Evolutionary conservation across 192 early-diverging fungal species (phyloP).

Genomic region (Umbelopsis vinacea): DNA sequence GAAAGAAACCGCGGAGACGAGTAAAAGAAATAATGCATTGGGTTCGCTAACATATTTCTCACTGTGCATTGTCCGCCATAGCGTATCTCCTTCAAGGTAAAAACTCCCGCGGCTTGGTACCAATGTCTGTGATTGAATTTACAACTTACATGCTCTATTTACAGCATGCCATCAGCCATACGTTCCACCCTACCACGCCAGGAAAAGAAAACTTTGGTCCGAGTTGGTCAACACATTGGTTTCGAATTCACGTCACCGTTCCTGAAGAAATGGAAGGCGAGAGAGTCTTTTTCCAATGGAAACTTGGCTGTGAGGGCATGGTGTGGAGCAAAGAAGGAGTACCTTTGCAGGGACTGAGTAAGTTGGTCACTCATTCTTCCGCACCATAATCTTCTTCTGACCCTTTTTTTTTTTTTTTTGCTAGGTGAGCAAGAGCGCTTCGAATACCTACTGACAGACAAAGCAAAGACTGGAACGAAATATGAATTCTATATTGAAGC

Average conservation of each 20-base stretch:
- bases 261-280: slow-evolving; percentile 67
- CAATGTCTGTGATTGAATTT: not conserved
- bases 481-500: slow-evolving; percentile 85
- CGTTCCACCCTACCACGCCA: slow-evolving; percentile 19
- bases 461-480: slow-evolving; percentile 48
- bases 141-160: not conserved
- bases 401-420: slow-evolving; percentile 1
- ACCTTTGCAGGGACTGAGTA: slow-evolving; percentile 87
- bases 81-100: slow-evolving; percentile 43
- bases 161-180: slow-evolving; percentile 29
- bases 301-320: slow-evolving; percentile 86
- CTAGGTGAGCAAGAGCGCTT: slow-evolving; percentile 53
- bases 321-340: slow-evolving; percentile 84
- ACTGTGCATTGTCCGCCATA: slow-evolving; percentile 2
- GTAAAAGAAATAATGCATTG: no score
- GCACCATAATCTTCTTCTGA: no score
- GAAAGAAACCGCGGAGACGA: slow-evolving; percentile 57
- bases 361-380: not conserved
- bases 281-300: slow-evolving; percentile 83
- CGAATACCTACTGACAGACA: slow-evolving; percentile 53
- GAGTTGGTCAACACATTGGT: slow-evolving; percentile 77
- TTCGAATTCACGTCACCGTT: slow-evolving; percentile 67
- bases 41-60: slow-evolving; percentile 54
- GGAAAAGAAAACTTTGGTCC: slow-evolving; percentile 23
- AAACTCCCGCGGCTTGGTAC: no score